These are phyloP conservation scores for Lactarius sp. DNA, from an alignment of 768 basidiomycete genomes.

Conservation along the genomic window DNA sequence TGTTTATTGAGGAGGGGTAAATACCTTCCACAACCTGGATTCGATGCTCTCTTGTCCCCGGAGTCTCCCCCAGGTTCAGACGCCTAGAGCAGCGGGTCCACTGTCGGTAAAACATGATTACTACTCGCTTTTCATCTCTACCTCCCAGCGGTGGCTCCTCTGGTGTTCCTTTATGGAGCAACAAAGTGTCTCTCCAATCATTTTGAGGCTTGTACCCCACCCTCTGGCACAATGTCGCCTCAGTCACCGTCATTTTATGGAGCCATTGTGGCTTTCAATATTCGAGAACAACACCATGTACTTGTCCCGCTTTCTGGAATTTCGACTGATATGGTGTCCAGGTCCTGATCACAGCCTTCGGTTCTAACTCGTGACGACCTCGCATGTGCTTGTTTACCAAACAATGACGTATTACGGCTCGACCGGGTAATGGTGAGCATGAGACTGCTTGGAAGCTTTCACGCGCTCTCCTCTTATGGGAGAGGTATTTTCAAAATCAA, in stretches of 20 bases:
- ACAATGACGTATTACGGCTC: constrained; percentile 21
- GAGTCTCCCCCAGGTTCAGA: no score
- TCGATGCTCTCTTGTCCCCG: no score
- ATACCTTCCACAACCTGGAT: no score
- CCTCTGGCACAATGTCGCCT: not conserved
- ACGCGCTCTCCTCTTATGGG: constrained; percentile 7
- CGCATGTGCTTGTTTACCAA: constrained; percentile 5
- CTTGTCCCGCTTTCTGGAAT: not conserved
- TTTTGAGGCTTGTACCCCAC: not conserved
- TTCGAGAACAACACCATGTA: not conserved
- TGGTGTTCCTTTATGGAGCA: no score
- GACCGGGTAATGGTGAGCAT: not conserved
- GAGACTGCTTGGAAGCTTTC: not conserved
- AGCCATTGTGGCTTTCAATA: not conserved
- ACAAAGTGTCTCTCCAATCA: no score
- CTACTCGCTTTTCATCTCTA: no score
- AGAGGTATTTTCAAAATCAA: constrained; percentile 3
- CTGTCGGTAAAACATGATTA: no score
- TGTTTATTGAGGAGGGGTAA: no score
- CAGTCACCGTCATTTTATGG: not conserved
- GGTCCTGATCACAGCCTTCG: not conserved
- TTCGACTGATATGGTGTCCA: not conserved
- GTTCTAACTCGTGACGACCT: not conserved
- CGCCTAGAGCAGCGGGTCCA: no score
- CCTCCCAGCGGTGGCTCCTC: no score